A percentile compares a stretch with the other conserved stretches of the same genome.
Conservation (phyloP, 768 basidiomycete species). For the Paxillus ammoniavirescens region DNA sequence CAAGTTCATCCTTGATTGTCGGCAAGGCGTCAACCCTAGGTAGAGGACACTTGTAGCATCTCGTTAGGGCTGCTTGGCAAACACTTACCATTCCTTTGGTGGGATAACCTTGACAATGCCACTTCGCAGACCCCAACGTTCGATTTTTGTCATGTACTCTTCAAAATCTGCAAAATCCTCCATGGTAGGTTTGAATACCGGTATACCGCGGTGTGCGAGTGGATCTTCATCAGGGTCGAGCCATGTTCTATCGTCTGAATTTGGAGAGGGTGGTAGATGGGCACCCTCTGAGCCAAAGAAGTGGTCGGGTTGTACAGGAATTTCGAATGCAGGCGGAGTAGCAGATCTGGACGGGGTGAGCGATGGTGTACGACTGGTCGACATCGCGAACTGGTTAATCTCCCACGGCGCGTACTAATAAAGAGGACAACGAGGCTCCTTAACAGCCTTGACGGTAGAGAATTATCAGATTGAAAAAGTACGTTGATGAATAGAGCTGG, state of each 20-base stretch:
- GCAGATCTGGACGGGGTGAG: conserved; percentile 48
- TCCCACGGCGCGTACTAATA: conserved; percentile 8
- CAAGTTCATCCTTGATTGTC: conserved; percentile 66
- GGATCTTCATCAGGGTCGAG: conserved; percentile 81
- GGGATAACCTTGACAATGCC: conserved; percentile 98
- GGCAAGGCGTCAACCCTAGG: conserved; percentile 72
- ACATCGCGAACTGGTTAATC: conserved; percentile 16
- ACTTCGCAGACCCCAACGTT: conserved; percentile 86
- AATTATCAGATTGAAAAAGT: neutral
- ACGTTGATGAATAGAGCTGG: neutral
- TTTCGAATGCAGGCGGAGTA: conserved; percentile 39
- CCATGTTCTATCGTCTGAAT: conserved; percentile 62
- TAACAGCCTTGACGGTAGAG: neutral
- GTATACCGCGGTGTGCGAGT: conserved; percentile 83
- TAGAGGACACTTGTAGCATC: conserved; percentile 16
- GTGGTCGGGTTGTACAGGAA: conserved; percentile 74
- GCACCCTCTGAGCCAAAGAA: conserved; percentile 63
- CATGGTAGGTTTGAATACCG: conserved; percentile 94
- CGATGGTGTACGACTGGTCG: conserved; percentile 29
- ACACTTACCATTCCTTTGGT: conserved; percentile 84
- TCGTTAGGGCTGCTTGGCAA: conserved; percentile 9
- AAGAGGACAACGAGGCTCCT: neutral
- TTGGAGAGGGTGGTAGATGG: conserved; percentile 54
- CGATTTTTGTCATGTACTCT: conserved; percentile 79
- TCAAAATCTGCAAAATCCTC: conserved; percentile 93